Evolutionary conservation across 2,329 filamentous ascomycete genomes (phyloP), one percentile per base, ranked within the genome.

Genomic region (Talaromyces sp.): DNA sequence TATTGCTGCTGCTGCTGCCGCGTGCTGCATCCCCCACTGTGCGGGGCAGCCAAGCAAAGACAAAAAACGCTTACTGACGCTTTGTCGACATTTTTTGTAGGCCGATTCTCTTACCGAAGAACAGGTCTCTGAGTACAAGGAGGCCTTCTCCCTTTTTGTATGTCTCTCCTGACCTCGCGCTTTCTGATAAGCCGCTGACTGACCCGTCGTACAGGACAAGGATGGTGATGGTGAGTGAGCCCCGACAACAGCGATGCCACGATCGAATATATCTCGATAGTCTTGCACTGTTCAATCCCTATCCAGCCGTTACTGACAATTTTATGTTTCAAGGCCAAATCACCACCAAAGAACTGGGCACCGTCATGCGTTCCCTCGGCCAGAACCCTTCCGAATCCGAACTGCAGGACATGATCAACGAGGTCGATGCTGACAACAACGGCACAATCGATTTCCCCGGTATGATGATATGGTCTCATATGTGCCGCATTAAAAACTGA

Each of bases 41-140:
- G 72, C 73, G 71, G 71, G 71, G 71, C 68, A 68, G 46, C 52
- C 56, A 31, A 59, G 49, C 56, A 59, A 55, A 21, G 56, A 51
- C 43, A 43, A 53, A 27, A 38, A 54, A 27, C 43, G 29, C 31
- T 46, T 61, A 64, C 72, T 75, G 64, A 73, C 68, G 61, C 27
- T 26, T 24, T 41, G 17, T 46, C 56, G 54, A 66, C 64, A 63
- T 61, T 63, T 38, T 66, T 55, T 67, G 61, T 77, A 98, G 93
- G 93, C 93, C 78, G 95, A 99, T 79, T 93, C 93, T 79, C 89
- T 99, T 75, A 98, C 95, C 72, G 95, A 99, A 86, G 95, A 99
- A 84, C 95, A 99, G 86, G 95, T 99, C 78, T 98, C 95, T 77
- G 95, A 99, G 84, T 99, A 98, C 86, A 99, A 98, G 90, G 95